Evolutionary conservation across 2,329 filamentous ascomycete species (phyloP).

Genomic region (Cladophialophora immunda): DNA sequence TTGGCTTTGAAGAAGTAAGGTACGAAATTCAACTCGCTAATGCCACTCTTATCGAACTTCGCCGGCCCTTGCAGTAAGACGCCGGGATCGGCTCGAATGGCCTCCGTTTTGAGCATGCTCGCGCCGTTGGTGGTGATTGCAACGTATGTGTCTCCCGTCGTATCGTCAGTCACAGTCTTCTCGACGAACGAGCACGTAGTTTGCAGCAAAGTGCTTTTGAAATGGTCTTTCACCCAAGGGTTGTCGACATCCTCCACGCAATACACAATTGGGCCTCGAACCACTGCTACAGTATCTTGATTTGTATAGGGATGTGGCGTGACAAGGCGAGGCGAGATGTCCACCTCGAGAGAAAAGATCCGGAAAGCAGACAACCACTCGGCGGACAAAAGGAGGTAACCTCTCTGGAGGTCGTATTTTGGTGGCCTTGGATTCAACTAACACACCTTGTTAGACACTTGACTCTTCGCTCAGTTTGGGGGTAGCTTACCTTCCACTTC

Average conservation of each 20-base stretch:
- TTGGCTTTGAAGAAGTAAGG: slow-evolving; percentile 67
- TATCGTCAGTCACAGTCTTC: slow-evolving; percentile 15
- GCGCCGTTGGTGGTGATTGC: slow-evolving; percentile 29
- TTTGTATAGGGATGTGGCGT: slow-evolving; percentile 65
- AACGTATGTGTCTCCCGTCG: slow-evolving; percentile 27
- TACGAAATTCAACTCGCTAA: slow-evolving; percentile 58
- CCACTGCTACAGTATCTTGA: slow-evolving; percentile 63
- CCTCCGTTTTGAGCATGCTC: slow-evolving; percentile 10
- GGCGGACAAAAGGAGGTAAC: slow-evolving; percentile 60
- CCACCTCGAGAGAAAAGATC: slow-evolving; percentile 57
- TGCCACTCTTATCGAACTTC: background rate
- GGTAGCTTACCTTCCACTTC: slow-evolving; percentile 44
- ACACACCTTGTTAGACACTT: too few relatives aligned
- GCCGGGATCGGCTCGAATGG: slow-evolving; percentile 19
- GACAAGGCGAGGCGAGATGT: slow-evolving; percentile 59
- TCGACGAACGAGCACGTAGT: slow-evolving; percentile 18
- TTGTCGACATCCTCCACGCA: slow-evolving; percentile 69
- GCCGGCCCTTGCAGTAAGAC: slow-evolving; percentile 7
- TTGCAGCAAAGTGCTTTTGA: slow-evolving; percentile 50
- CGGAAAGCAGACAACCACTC: slow-evolving; percentile 52
- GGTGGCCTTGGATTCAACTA: too few relatives aligned
- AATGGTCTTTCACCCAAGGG: slow-evolving; percentile 64
- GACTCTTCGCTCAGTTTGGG: too few relatives aligned
- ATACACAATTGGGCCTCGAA: slow-evolving; percentile 67
- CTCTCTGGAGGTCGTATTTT: slow-evolving; percentile 47